Evolutionary conservation across 2,329 filamentous ascomycete genomes (phyloP).

Genomic region (Epichloe coenophiala): DNA sequence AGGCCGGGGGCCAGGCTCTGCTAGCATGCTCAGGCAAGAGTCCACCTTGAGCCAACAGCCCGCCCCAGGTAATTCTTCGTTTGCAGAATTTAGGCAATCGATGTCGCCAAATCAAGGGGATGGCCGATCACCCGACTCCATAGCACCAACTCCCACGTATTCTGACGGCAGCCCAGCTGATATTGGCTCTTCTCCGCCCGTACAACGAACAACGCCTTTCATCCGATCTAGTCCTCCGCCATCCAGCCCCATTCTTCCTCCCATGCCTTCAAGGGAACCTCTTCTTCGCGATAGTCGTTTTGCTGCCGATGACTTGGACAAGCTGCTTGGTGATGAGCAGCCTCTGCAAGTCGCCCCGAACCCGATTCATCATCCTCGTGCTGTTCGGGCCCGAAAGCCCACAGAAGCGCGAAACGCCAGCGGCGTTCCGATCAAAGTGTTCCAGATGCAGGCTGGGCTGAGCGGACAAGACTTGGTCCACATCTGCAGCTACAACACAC

Average conservation of each 20-base stretch:
- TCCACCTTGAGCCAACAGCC: constrained; percentile 43
- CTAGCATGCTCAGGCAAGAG: constrained; percentile 38
- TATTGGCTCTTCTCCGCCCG: constrained; percentile 81
- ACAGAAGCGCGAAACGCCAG: constrained; percentile 21
- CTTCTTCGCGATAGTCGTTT: constrained; percentile 65
- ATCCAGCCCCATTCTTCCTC: constrained; percentile 67
- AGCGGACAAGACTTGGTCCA: constrained; percentile 22
- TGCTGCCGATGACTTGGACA: constrained; percentile 65
- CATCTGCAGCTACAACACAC: constrained; percentile 21
- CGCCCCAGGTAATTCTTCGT: constrained; percentile 33
- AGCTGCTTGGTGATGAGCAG: constrained; percentile 50
- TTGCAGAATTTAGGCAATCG: constrained; percentile 24
- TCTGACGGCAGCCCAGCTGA: constrained; percentile 61
- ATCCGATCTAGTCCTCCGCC: constrained; percentile 48
- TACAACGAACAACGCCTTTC: constrained; percentile 48
- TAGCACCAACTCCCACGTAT: constrained; percentile 36
- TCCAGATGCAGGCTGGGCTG: constrained; percentile 23
- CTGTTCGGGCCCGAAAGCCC: constrained; percentile 9
- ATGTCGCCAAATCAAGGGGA: constrained; percentile 34
- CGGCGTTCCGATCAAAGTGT: constrained; percentile 30
- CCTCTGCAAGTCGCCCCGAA: constrained; percentile 24
- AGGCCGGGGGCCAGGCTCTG: constrained; percentile 18
- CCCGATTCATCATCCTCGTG: constrained; percentile 12
- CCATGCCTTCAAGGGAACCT: constrained; percentile 46
- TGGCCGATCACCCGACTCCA: constrained; percentile 40